These are phyloP conservation scores for Kurtzmaniella fragi DNA, from an alignment of 805 yeast species.

Conservation along the genomic window DNA sequence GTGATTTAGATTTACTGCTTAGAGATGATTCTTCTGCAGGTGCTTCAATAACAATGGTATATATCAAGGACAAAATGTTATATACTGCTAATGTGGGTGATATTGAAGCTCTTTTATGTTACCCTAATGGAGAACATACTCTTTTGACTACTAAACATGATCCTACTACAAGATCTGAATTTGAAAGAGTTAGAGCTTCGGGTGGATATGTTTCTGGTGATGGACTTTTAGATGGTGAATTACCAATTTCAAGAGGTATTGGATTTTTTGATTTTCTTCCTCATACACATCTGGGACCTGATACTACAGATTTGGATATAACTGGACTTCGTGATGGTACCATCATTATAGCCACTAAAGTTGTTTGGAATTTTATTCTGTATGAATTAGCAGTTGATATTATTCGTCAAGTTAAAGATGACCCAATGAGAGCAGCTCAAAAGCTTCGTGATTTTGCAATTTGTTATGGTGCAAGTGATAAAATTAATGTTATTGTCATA, in stretches of 20 bases:
- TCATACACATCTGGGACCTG: slow-evolving; percentile 85
- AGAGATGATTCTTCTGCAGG: slow-evolving; percentile 74
- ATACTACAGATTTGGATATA: slow-evolving; percentile 55
- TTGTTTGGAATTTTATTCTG: slow-evolving; percentile 80
- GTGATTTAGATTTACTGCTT: slow-evolving; percentile 41
- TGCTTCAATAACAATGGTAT: slow-evolving; percentile 77
- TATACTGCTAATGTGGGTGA: slow-evolving; percentile 92
- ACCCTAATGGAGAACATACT: slow-evolving; percentile 76
- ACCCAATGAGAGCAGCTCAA: slow-evolving; percentile 89
- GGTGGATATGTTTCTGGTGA: slow-evolving; percentile 88
- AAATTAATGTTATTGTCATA: slow-evolving; percentile 75
- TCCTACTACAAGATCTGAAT: slow-evolving; percentile 72
- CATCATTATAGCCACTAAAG: slow-evolving; percentile 77
- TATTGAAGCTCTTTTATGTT: slow-evolving; percentile 72
- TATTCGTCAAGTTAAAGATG: slow-evolving; percentile 71
- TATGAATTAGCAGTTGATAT: slow-evolving; percentile 88
- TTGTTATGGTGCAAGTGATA: slow-evolving; percentile 82
- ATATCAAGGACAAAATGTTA: slow-evolving; percentile 62
- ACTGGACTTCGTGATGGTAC: slow-evolving; percentile 56
- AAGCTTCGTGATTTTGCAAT: slow-evolving; percentile 90
- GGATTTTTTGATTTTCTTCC: slow-evolving; percentile 86
- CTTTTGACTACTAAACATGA: slow-evolving; percentile 74
- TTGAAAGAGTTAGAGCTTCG: slow-evolving; percentile 81
- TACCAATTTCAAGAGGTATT: slow-evolving; percentile 83
- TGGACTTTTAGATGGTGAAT: slow-evolving; percentile 78